phyloP scores from a whole-genome alignment of 164 flowering plant species.

The Litsea cubeba region DNA sequence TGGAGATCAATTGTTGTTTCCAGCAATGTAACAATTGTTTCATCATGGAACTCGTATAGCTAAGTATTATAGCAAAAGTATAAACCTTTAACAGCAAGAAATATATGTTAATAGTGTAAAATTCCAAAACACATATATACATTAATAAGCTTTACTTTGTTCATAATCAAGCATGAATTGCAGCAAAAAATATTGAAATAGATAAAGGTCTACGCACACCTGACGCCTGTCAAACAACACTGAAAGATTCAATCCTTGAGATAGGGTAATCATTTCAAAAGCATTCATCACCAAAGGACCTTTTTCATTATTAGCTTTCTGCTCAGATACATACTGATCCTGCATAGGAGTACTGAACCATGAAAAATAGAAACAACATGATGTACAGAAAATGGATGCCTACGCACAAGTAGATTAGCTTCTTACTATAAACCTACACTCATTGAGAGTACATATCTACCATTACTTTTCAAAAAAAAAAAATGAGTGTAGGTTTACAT shows the following conservation, averaged over 20 bases:
- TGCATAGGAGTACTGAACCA: constrained; percentile 25
- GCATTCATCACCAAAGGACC: constrained; percentile 97
- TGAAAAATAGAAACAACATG: background rate
- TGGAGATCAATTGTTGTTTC: no score
- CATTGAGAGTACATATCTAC: no score
- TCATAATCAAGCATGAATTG: background rate
- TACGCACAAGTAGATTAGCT: background rate
- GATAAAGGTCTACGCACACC: constrained; percentile 34
- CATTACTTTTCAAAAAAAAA: no score
- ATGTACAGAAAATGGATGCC: constrained; percentile 2
- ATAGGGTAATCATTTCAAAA: constrained; percentile 96
- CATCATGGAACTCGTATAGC: no score
- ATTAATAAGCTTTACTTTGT: no score
- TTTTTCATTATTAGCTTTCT: constrained; percentile 26
- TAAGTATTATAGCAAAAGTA: no score
- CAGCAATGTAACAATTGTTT: no score
- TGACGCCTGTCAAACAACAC: constrained; percentile 87
- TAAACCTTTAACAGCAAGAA: no score
- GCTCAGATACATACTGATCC: constrained; percentile 81
- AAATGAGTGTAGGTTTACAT: no score
- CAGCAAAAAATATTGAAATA: background rate
- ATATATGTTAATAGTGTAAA: no score
- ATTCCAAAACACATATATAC: no score
- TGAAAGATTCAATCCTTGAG: constrained; percentile 92
- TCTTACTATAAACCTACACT: background rate